Evolutionary conservation across 2,329 filamentous ascomycete species (phyloP), one percentile per base, ranked within the genome.

Genomic region (Penicillium sp.): DNA sequence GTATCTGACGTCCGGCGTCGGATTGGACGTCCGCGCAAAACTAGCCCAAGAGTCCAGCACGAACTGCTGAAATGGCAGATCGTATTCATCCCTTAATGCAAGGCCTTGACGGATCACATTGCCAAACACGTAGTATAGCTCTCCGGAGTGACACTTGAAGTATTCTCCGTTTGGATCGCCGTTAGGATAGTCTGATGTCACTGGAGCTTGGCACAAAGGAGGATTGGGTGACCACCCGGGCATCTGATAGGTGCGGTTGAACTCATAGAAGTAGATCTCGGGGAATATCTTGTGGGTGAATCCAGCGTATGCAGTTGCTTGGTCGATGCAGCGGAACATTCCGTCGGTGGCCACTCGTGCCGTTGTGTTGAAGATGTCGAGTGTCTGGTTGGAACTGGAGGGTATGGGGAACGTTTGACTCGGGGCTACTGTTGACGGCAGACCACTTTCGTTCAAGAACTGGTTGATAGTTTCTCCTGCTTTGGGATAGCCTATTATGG

Each of bases 261-360:
- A 83, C 68, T 87, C 82, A 71, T 87, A 88, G 68, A 81, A 86
- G 69, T 83, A 87, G 0, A 84, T 75, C 5, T 75, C 71, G 31
- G 77, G 69, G 66, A 86, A 82, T 0, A 80, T 78, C 3, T 74
- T 71, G 16, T 77, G 79, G 16, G 61, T 58, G 0, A 81, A 73
- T 2, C 80, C 83, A 0, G 82, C 77, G 66, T 81, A 82, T 6
- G 81, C 81, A 2, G 85, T 87, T 5, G 84, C 84, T 69, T 87
- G 80, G 67, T 86, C 83, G 52, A 84, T 74, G 69, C 85, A 88
- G 57, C 84, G 81, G 76, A 87, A 87, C 9, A 81, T 80, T 53
- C 79, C 82, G 69, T 87, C 85, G 2, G 85, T 87, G 2, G 83
- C 80, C 41, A 87, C 75, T 6, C 82, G 82, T 6, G 82, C 75